Evolutionary conservation across 257 asterid genomes (phyloP), one percentile per base, ranked within the genome.

Genomic region (Salvia miltiorrhiza): DNA sequence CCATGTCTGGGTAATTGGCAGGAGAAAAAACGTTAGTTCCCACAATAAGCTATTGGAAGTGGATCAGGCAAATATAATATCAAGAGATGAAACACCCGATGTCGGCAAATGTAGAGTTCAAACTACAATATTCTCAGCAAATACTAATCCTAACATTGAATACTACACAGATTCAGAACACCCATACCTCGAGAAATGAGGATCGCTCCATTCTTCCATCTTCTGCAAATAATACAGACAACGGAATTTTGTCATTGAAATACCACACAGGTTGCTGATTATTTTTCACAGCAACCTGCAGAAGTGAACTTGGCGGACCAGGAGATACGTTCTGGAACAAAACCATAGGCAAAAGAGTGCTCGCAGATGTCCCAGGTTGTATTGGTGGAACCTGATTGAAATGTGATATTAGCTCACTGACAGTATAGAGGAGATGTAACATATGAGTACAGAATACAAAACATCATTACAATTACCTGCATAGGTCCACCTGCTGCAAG

Each of bases 221-320:
- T 81, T 94, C 99, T 0, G 82, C 16, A 50, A 89, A 89, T 47
- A 94, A 72, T n/a, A 75, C 92, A 35, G 72, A 78, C 80, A 94
- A 71, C 1, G 87, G 49, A 43, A 94, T 72, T 73, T 82, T 86
- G 80, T 94, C 99, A 33, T 40, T 88, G 85, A 89, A 94, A 77
- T 94, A 94, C 96, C 95, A 91, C 4, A 89, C 97, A 60, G 98
- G 99, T 77, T 94, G 99, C 85, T 94, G 99, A 76, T 84, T 94
- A 76, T 94, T 94, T 78, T 92, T 94, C 84, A 94, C 88, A 67
- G 99, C 99, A 72, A 94, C 86, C 85, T 94, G 99, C 73, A 94
- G 83, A 81, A 85, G 82, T 58, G 96, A 74, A 67, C 71, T 94
- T 23, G 98, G 88, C 8, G 97, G 95, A 61, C 90, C 91, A 59